A percentile compares a stretch with the other conserved stretches of the same genome.
Conservation (phyloP, 1,139 yeast genomes). For the Tardiomyces digboiensis region DNA sequence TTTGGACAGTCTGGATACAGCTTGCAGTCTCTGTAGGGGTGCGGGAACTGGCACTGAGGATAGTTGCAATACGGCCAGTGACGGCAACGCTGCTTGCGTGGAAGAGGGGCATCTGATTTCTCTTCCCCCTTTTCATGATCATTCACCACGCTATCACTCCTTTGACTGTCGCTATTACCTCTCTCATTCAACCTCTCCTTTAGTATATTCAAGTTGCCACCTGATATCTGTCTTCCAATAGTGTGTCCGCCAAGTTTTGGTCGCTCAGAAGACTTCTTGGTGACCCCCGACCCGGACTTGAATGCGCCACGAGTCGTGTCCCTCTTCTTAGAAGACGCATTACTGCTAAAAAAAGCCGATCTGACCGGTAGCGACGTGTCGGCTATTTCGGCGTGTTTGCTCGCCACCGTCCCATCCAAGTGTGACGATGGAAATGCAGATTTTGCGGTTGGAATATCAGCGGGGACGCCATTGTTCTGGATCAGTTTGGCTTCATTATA, state of each 20-base stretch:
- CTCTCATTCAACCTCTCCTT: not conserved
- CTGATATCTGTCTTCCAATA: not conserved
- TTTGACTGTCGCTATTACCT: slow-evolving; percentile 5
- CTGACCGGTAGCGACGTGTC: not conserved
- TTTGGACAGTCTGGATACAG: slow-evolving; percentile 75
- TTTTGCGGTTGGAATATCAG: not conserved
- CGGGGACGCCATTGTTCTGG: not conserved
- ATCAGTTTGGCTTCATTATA: slow-evolving; percentile 41
- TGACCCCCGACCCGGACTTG: not conserved
- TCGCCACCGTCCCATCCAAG: slow-evolving; percentile 6
- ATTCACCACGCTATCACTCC: slow-evolving; percentile 8
- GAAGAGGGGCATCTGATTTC: slow-evolving; percentile 3
- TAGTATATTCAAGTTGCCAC: not conserved
- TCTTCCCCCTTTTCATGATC: slow-evolving; percentile 9
- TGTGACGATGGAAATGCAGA: not conserved
- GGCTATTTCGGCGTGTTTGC: slow-evolving; percentile 4
- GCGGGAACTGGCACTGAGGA: slow-evolving; percentile 61
- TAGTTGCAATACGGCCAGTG: slow-evolving; percentile 69
- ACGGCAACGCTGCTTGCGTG: slow-evolving; percentile 42
- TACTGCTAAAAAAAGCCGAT: not conserved
- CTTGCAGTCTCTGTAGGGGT: slow-evolving; percentile 69
- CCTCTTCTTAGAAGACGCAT: not conserved
- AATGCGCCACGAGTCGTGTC: not conserved
- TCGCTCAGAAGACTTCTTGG: not conserved
- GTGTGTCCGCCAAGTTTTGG: not conserved